Evolutionary conservation across 768 basidiomycete species (phyloP).

Genomic region (Rhodotorula graminis): DNA sequence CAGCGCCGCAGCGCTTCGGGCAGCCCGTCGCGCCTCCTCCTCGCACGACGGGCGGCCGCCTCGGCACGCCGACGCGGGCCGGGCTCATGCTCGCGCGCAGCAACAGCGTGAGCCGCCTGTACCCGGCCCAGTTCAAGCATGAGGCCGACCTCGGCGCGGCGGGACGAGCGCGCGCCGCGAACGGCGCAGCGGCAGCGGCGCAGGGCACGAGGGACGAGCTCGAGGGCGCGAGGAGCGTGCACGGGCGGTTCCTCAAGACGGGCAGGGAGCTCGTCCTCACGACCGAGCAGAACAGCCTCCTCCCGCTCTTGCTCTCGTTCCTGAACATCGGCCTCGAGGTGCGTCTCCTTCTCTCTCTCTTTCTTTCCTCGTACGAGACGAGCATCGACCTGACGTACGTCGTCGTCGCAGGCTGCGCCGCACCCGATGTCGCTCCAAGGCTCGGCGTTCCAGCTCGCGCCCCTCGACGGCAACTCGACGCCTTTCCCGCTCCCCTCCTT

Average conservation of each 20-base stretch:
- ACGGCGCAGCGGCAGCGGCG: background rate
- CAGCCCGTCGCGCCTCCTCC: constrained; percentile 15
- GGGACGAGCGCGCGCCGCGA: constrained; percentile 15
- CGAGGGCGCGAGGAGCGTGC: background rate
- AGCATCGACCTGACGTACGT: too few relatives aligned
- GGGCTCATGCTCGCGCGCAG: constrained; percentile 21
- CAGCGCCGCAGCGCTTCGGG: constrained; percentile 23
- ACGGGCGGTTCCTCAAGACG: constrained; percentile 55
- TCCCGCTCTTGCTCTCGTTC: constrained; percentile 51
- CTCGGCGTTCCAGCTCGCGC: constrained; percentile 34
- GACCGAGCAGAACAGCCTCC: constrained; percentile 83
- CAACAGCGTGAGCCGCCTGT: constrained; percentile 39
- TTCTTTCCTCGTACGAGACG: too few relatives aligned
- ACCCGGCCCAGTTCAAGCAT: constrained; percentile 16
- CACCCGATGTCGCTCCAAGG: constrained; percentile 29
- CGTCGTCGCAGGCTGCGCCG: constrained; percentile 23
- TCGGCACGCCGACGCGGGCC: constrained; percentile 33
- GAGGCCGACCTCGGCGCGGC: constrained; percentile 11
- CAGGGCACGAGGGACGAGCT: constrained; percentile 10
- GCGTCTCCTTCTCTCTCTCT: background rate
- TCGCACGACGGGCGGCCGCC: background rate
- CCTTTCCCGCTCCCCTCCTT: background rate
- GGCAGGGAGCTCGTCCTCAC: constrained; percentile 77
- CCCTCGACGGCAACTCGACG: background rate
- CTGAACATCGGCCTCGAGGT: constrained; percentile 24